Conservation (phyloP, 2,329 filamentous ascomycete genomes). For the Aspergillus chevalieri region DNA sequence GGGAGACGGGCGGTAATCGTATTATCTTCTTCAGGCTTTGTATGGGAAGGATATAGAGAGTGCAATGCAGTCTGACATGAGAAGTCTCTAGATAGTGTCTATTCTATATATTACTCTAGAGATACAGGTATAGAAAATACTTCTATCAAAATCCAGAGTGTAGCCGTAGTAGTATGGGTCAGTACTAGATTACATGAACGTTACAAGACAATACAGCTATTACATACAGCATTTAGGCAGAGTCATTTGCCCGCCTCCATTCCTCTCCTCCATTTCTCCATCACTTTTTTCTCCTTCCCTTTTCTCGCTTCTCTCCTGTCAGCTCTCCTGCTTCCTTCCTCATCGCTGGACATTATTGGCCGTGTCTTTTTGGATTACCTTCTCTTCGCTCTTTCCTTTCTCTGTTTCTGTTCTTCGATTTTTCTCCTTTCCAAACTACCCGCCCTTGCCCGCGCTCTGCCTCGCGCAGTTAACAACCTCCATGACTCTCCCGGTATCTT, state of each 20-base stretch:
- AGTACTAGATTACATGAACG: background rate
- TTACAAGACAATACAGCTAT: background rate
- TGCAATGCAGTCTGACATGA: background rate
- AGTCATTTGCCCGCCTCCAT: background rate
- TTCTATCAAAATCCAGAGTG: background rate
- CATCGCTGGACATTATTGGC: background rate
- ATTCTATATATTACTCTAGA: no score
- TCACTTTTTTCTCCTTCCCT: background rate
- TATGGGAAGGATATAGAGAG: background rate
- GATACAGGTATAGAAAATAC: background rate
- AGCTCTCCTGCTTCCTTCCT: conserved; percentile 2
- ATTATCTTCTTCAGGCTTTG: background rate
- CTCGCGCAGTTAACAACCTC: conserved; percentile 22
- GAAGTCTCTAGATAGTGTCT: no score
- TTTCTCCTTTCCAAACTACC: conserved; percentile 3
- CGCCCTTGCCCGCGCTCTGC: conserved; percentile 1
- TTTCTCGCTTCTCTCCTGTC: background rate
- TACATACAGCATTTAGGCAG: background rate
- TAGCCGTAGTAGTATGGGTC: background rate
- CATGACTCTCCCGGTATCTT: conserved; percentile 27
- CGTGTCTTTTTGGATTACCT: background rate
- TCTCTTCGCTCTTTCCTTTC: background rate
- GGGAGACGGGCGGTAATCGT: background rate
- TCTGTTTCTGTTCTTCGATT: conserved; percentile 1
- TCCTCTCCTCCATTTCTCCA: background rate